Evolutionary conservation across 257 asterid species (phyloP), one percentile per base, ranked within the genome.

Genomic region (Ocimum tenuiflorum): DNA sequence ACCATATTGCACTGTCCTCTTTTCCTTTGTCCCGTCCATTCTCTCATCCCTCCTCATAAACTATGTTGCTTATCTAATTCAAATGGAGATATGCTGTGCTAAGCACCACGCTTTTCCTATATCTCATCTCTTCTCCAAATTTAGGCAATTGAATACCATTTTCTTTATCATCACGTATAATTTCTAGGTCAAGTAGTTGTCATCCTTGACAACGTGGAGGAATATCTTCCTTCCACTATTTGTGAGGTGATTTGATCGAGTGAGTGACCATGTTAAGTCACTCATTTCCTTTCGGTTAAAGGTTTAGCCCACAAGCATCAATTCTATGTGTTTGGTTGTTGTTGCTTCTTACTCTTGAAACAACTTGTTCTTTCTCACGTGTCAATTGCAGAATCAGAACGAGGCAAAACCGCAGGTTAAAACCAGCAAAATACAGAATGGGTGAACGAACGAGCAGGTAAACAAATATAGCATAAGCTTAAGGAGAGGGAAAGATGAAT

Each of bases 351-450:
- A 36, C 64, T 10, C 19, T 1, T 1, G 55, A n/a, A 3, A 14
- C 63, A 39, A 39, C 1, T 24, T 27, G 60, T 56, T 62, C 23
- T 27, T n/a, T 33, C 18, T 48, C 42, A 36, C 35, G 2, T 23
- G 11, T 18, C n/a, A 20, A 39, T 41, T 70, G 66, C 84, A 75
- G 87, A 60, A 68, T 52, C 80, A 66, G 61, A 56, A 46, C 0
- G 83, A 74, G 31, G 72, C 65, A 12, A 82, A 74, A 60, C 42
- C 73, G 13, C 81, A 67, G 45, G 71, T 39, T 52, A 75, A 81
- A 76, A 72, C 79, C 29, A 59, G 35, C 67, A 76, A 76, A 67
- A 14, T 67, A 27, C 78, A 73, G 81, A 78, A 73, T 38, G 86
- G 73, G 39, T 81, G 64, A 17, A 39, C 2, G 64, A 17, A 39